Conservation (phyloP, 2,329 filamentous ascomycete species). For the Diaporthe citrichinensis region DNA sequence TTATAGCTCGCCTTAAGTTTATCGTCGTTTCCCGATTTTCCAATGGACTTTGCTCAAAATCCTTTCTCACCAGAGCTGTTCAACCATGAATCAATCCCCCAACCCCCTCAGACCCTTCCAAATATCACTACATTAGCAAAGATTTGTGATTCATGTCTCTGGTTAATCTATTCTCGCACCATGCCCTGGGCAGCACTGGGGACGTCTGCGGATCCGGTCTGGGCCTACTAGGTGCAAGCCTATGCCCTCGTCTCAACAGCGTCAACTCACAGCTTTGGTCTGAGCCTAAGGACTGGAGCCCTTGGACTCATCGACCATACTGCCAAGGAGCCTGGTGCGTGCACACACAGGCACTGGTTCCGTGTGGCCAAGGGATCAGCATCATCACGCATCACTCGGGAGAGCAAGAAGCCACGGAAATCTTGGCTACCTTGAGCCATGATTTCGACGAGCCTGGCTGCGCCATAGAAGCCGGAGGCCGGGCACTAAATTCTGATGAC, state of each 20-base stretch:
- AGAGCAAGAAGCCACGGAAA: neutral
- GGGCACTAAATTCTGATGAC: neutral
- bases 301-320: slow-evolving; percentile 17
- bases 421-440: neutral
- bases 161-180: neutral
- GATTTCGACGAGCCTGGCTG: neutral
- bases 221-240: neutral
- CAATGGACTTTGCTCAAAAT: neutral
- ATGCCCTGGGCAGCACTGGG: neutral
- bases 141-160: neutral
- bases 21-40: neutral
- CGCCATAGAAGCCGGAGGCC: neutral
- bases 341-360: slow-evolving; percentile 4
- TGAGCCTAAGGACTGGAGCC: slow-evolving; percentile 10
- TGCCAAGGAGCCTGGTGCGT: slow-evolving; percentile 7
- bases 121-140: neutral
- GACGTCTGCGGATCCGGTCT: slow-evolving; percentile 8
- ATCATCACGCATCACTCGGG: slow-evolving; percentile 14
- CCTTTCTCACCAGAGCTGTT: neutral
- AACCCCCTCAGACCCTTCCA: neutral
- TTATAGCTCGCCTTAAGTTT: neutral
- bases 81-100: neutral
- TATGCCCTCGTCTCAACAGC: neutral
- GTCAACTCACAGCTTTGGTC: neutral
- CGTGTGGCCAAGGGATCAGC: slow-evolving; percentile 12